These are phyloP conservation scores for Stentor roeselii DNA, from an alignment of 73 alveolate species.

Conservation along the genomic window DNA sequence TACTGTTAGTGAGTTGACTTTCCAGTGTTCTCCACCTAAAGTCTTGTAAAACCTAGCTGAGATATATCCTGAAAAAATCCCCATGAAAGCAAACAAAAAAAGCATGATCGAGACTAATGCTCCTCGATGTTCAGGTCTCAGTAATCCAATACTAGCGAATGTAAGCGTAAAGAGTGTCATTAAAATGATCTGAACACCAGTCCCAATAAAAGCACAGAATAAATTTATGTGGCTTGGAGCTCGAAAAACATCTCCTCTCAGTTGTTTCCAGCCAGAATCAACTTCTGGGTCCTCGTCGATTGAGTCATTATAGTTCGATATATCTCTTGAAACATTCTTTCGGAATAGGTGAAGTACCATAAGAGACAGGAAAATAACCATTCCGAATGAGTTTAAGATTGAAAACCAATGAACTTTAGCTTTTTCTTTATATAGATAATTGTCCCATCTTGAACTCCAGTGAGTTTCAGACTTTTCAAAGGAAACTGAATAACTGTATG, in stretches of 20 bases:
- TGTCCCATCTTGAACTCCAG: constrained; percentile 30
- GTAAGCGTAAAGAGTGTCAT: constrained; percentile 26
- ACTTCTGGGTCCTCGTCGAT: constrained; percentile 27
- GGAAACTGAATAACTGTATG: constrained; percentile 1
- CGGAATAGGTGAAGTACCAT: constrained; percentile 28
- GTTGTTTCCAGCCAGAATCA: constrained; percentile 55
- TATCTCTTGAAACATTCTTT: neutral
- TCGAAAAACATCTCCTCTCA: constrained; percentile 54
- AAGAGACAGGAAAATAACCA: constrained; percentile 4
- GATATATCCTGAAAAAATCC: constrained; percentile 35
- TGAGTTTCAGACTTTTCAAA: constrained; percentile 13
- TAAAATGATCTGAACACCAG: constrained; percentile 37
- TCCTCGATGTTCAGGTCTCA: constrained; percentile 45
- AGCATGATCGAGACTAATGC: constrained; percentile 33
- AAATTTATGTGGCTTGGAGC: constrained; percentile 32
- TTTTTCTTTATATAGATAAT: constrained; percentile 15
- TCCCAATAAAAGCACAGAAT: constrained; percentile 40
- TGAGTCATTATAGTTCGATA: neutral
- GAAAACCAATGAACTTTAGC: constrained; percentile 29
- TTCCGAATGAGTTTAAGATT: neutral
- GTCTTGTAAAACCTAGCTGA: constrained; percentile 41
- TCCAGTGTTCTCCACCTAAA: constrained; percentile 47
- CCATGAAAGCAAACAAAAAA: constrained; percentile 39
- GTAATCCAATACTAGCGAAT: constrained; percentile 44
- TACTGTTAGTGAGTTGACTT: constrained; percentile 30